Base-by-base conservation (phyloP, 768 basidiomycete genomes). In the Tricholoma saponaceum region DNA sequence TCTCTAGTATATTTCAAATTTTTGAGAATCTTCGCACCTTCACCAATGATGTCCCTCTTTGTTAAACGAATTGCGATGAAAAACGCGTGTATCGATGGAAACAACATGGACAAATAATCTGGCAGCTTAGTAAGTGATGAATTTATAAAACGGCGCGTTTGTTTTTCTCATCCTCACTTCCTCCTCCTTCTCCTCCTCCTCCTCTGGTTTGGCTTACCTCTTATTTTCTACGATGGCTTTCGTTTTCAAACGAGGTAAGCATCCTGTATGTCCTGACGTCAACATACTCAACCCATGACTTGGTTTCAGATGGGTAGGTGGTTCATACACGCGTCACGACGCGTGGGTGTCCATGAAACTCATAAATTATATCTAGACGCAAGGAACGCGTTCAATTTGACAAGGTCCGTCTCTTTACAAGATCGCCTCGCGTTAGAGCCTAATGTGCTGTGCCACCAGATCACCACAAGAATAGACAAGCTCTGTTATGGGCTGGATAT, bases 401-500 rank as follows among this genome's bases (percentile, higher is more conserved):
- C 68, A 96, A 96, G 81, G 93, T 88, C 63, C 60, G 79, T 57
- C 25, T 55, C 20, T 60, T 58, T 54, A 37, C 28, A 54, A 50
- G 47, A 55, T 58, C 58, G 52, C 50, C 30, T 49, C 49, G 55
- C 63, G 58, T 57, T 51, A 26, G 51, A 41, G 52, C 52, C 59
- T 56, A 60, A 66, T 60, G 52, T 65, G 4, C 33, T 28, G 44
- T 49, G 12, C 56, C 16, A 28, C 9, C 57, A 94, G 92, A 94
- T 94, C 71, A 95, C 92, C 1, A 84, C 90, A 9, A 79, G 92
- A 63, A 85, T 95, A 62, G 83, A 85, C 68, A 94, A 94, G 75
- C 83, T 99, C 16, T 97, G 94, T 67, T 98, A 98, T 71, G 97
- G 97, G 58, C 85, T 99, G 20, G 95, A 99, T 71, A 77, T 82